Evolutionary conservation across 306 rosid species (phyloP).

Genomic region (Pachyrhizus erosus): DNA sequence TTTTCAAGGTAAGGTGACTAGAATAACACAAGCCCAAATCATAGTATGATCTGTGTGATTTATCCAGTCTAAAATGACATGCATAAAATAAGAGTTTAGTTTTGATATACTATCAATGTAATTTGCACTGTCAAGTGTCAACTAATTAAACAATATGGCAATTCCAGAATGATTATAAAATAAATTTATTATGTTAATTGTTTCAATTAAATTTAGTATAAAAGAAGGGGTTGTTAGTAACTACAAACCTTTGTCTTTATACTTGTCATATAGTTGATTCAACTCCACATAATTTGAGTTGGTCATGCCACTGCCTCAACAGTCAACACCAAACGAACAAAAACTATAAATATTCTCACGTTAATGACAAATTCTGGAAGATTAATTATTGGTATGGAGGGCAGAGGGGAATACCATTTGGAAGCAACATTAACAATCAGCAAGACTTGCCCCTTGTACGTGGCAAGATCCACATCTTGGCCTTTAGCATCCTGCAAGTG

Average conservation of each 20-base stretch:
- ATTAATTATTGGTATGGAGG: background rate
- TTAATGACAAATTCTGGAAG: background rate
- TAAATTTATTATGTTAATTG: too few species aligned
- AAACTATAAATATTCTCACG: constrained; percentile 6
- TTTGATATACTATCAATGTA: too few species aligned
- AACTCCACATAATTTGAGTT: constrained; percentile 81
- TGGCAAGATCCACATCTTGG: constrained; percentile 63
- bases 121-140: too few species aligned
- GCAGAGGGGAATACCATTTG: constrained; percentile 63
- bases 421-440: constrained; percentile 92
- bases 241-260: constrained; percentile 73
- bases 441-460: constrained; percentile 75
- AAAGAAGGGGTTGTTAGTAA: too few species aligned
- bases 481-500: constrained; percentile 75
- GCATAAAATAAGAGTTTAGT: background rate
- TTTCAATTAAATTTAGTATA: too few species aligned
- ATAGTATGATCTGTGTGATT: background rate
- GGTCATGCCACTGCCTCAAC: constrained; percentile 79
- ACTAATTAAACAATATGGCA: too few species aligned
- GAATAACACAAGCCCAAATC: background rate
- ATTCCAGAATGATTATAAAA: too few species aligned
- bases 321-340: constrained; percentile 30
- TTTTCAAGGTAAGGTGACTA: background rate
- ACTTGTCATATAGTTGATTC: constrained; percentile 76
- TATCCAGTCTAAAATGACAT: background rate